Evolutionary conservation across 2,329 filamentous ascomycete species (phyloP).

Genomic region (Fusarium sp.): DNA sequence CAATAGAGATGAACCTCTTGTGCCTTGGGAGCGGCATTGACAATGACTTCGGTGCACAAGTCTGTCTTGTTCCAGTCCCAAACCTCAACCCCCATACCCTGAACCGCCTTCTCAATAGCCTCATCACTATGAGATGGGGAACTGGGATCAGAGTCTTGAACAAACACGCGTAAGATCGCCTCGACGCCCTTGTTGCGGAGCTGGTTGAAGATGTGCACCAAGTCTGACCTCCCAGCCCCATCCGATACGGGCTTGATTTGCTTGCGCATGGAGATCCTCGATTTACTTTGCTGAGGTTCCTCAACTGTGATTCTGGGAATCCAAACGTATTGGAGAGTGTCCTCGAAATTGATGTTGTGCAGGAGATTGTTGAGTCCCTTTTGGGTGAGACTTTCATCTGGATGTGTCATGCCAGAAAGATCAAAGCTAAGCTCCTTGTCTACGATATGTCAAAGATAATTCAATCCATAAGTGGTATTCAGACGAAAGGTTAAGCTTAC

Average conservation of each 20-base stretch:
- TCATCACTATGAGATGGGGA: constrained; percentile 4
- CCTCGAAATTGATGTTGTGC: neutral
- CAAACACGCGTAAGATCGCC: neutral
- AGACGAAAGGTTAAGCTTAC: neutral
- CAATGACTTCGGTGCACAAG: constrained; percentile 7
- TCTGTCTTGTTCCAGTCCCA: constrained; percentile 18
- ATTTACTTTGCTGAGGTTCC: neutral
- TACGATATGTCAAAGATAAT: neutral
- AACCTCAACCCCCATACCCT: neutral
- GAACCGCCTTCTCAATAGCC: constrained; percentile 4
- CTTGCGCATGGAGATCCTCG: neutral
- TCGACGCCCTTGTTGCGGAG: neutral
- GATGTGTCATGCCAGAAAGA: neutral
- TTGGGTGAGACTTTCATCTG: neutral
- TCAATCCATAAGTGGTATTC: no score
- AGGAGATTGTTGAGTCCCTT: neutral
- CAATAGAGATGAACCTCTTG: constrained; percentile 6
- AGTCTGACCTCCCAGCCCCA: neutral
- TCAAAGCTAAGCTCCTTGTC: constrained; percentile 14
- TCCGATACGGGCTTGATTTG: neutral
- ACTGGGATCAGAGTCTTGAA: neutral
- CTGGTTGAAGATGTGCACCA: neutral
- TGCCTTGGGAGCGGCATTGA: neutral
- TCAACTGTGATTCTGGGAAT: neutral
- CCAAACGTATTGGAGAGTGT: constrained; percentile 9